phyloP scores from a whole-genome alignment of 1,139 yeast genomes.

The Saccharomyces hybrid region DNA sequence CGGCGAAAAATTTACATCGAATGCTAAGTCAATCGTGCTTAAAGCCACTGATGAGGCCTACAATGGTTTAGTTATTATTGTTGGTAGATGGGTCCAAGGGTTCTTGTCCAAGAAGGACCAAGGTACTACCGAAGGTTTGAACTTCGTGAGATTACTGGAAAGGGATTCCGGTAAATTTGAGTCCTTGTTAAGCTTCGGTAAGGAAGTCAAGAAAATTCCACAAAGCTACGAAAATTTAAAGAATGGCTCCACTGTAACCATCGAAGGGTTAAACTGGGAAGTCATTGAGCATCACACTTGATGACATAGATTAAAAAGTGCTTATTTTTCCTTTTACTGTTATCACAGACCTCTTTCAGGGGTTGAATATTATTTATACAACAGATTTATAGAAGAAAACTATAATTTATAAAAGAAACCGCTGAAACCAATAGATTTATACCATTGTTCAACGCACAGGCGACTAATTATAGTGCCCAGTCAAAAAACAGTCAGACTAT shows the following conservation, averaged over 20 bases:
- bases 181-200: constrained; percentile 29
- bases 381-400: too few relatives aligned
- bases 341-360: too few relatives aligned
- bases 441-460: too few relatives aligned
- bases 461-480: too few relatives aligned
- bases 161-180: constrained; percentile 11
- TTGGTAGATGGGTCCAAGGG: constrained; percentile 54
- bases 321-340: too few relatives aligned
- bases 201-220: constrained; percentile 28
- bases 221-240: constrained; percentile 16
- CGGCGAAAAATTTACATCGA: constrained; percentile 5
- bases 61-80: constrained; percentile 41
- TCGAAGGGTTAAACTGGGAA: constrained; percentile 25
- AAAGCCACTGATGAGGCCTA: constrained; percentile 26
- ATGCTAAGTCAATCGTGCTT: constrained; percentile 31
- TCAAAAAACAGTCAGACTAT: too few relatives aligned
- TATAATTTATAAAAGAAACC: too few relatives aligned
- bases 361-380: too few relatives aligned
- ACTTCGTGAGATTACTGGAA: constrained; percentile 23
- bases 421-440: too few relatives aligned
- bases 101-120: constrained; percentile 36
- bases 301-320: neutral
- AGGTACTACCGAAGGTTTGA: constrained; percentile 17
- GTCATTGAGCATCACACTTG: constrained; percentile 25
- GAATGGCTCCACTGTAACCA: constrained; percentile 18